Base-by-base conservation (phyloP, 768 basidiomycete genomes). In the Pisolithus tinctorius region DNA sequence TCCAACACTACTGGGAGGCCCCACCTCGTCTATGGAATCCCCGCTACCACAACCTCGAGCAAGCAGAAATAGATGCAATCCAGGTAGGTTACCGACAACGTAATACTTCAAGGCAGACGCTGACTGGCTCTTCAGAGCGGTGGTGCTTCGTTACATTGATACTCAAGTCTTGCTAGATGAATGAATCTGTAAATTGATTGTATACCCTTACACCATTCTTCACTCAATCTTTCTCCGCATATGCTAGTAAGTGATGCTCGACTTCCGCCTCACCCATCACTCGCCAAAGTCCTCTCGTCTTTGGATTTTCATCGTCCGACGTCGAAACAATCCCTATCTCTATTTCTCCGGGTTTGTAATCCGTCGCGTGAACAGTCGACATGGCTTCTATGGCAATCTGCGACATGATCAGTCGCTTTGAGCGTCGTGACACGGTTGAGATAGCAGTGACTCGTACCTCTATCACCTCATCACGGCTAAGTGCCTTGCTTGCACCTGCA, bases 361-460 rank as follows among this genome's bases (percentile, higher is more conserved):
- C 96, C 1, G 93, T 96, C 37, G 91, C 84, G 61, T 95, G 89
- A 23, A 98, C 93, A 0, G 83, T 87, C 42, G 92, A 94, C 76
- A 97, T 89, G 11, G 85, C 83, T 67, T 97, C 94, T 48, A 97
- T 93, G 0, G 93, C 93, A 71, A 94, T 80, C 92, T 95, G 58
- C 29, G 2, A 37, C 30, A 30, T 30, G 30, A 30, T 30, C 1
- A 8, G 30, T 30, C 30, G 2, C 30, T 6, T 10, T 30, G 6
- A 30, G 30, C 30, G 10, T 30, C 4, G 41, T 44, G 42, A 44
- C 14, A 11, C 8, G 6, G 10, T 27, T 23, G 25, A 5, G 4
- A 4, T 4, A 11, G 42, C 4, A 14, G 13, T 44, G 7, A 4
- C 8, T 13, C 25, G 10, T 56, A 93, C 92, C 82, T 99, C 95